Percentiles rank a stretch among this genome's conserved stretches.
phyloP scores from a whole-genome alignment of 2,329 filamentous ascomycete genomes.

The Alternaria sp. region DNA sequence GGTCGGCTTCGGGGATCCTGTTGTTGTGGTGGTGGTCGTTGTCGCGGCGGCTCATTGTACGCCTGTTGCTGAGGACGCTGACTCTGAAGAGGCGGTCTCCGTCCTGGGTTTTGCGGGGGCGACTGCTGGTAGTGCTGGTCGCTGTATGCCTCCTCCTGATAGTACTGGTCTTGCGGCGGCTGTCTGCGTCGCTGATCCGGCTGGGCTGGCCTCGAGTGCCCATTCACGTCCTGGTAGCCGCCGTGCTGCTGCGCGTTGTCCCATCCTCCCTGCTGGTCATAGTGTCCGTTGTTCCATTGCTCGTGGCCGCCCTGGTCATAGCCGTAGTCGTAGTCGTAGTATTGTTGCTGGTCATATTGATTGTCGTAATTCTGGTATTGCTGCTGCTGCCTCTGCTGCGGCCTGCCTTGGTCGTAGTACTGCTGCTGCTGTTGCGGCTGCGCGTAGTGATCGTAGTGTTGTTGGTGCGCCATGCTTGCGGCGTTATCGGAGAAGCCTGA shows the following conservation, averaged over 20 bases:
- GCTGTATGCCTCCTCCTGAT: slow-evolving; percentile 35
- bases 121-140: slow-evolving; percentile 35
- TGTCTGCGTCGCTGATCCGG: slow-evolving; percentile 20
- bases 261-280: slow-evolving; percentile 41
- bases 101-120: slow-evolving; percentile 30
- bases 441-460: slow-evolving; percentile 44
- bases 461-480: slow-evolving; percentile 50
- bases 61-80: slow-evolving; percentile 31
- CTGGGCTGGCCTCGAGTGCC: slow-evolving; percentile 22
- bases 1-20: slow-evolving; percentile 36
- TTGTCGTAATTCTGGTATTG: slow-evolving; percentile 39
- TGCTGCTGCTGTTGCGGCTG: slow-evolving; percentile 44
- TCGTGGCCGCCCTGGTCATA: slow-evolving; percentile 44
- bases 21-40: slow-evolving; percentile 29
- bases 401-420: slow-evolving; percentile 37
- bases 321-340: slow-evolving; percentile 43
- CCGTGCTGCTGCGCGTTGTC: slow-evolving; percentile 33
- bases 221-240: slow-evolving; percentile 34
- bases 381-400: slow-evolving; percentile 21
- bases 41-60: slow-evolving; percentile 33
- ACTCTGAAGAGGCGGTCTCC: slow-evolving; percentile 21
- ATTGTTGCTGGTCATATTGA: slow-evolving; percentile 38
- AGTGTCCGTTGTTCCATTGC: slow-evolving; percentile 45
- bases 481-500: slow-evolving; percentile 21
- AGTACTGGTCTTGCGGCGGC: slow-evolving; percentile 31